Conservation (phyloP, 2,329 filamentous ascomycete genomes). For the Penicillium brasilianum region DNA sequence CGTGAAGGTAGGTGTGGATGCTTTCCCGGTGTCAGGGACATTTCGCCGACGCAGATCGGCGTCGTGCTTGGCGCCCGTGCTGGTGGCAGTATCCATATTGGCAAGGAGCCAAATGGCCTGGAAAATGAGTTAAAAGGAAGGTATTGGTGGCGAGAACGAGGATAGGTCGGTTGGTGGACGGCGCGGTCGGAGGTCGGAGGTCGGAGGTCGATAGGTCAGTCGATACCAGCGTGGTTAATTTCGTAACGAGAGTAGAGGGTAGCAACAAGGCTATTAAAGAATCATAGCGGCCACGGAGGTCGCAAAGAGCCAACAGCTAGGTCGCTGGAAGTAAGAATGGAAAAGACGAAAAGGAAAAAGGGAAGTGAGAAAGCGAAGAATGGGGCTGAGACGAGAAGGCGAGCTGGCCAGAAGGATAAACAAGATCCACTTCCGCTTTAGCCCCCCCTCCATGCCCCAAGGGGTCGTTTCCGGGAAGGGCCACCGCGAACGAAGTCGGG, state of each 20-base stretch:
- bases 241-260: slow-evolving; percentile 16
- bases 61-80: slow-evolving; percentile 41
- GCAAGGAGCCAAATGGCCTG: slow-evolving; percentile 34
- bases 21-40: slow-evolving; percentile 41
- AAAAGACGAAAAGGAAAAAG: slow-evolving; percentile 18
- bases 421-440: slow-evolving; percentile 26
- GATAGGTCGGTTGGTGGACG: slow-evolving; percentile 1
- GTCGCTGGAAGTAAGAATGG: slow-evolving; percentile 16
- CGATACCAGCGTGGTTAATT: slow-evolving; percentile 7
- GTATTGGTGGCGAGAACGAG: background rate
- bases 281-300: slow-evolving; percentile 27
- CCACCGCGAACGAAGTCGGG: background rate
- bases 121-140: background rate
- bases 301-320: slow-evolving; percentile 16
- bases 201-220: background rate
- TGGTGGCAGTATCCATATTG: slow-evolving; percentile 38
- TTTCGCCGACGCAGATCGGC: slow-evolving; percentile 50
- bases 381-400: slow-evolving; percentile 20
- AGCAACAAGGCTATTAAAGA: slow-evolving; percentile 26
- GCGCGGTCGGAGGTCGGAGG: slow-evolving; percentile 7
- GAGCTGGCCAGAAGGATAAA: slow-evolving; percentile 34
- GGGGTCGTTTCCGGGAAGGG: slow-evolving; percentile 28
- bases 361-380: slow-evolving; percentile 11
- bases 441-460: slow-evolving; percentile 1
- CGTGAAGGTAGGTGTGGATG: slow-evolving; percentile 28